Conservation (phyloP, 331 rosid species). For the Pyrus hybrid region DNA sequence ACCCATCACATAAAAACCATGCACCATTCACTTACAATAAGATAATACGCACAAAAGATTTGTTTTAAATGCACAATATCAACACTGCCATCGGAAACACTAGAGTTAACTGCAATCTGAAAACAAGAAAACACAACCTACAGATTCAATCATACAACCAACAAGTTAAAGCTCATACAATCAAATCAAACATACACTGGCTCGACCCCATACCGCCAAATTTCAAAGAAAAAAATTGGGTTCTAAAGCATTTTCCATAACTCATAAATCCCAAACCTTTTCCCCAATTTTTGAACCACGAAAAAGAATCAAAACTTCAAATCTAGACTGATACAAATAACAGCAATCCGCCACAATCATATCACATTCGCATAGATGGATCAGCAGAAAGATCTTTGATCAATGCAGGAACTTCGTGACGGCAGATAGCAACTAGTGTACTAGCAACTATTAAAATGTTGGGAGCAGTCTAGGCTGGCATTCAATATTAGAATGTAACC, state of each 20-base stretch:
- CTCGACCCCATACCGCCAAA: background rate
- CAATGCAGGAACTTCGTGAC: constrained; percentile 48
- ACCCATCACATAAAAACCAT: background rate
- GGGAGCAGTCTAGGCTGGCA: constrained; percentile 75
- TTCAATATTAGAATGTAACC: constrained; percentile 89
- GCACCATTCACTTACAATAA: background rate
- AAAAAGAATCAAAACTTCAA: background rate
- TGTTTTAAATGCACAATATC: background rate
- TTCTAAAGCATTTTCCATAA: background rate
- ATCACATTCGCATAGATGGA: constrained; percentile 24
- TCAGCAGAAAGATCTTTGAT: constrained; percentile 57
- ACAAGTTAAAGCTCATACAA: background rate
- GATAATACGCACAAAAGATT: background rate
- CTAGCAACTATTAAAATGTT: constrained; percentile 13
- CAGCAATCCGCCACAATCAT: background rate
- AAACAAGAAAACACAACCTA: background rate
- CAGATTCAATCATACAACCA: background rate
- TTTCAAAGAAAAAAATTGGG: background rate
- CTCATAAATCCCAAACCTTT: background rate
- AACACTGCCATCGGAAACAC: background rate
- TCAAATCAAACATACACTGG: background rate
- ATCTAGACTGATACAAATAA: background rate
- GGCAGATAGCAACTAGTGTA: constrained; percentile 18
- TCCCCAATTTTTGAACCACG: background rate
- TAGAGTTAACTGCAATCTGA: background rate